A percentile compares a stretch with the other conserved stretches of the same genome.
phyloP scores from a whole-genome alignment of 2,329 filamentous ascomycete genomes.

The Pseudocercospora fuligena region DNA sequence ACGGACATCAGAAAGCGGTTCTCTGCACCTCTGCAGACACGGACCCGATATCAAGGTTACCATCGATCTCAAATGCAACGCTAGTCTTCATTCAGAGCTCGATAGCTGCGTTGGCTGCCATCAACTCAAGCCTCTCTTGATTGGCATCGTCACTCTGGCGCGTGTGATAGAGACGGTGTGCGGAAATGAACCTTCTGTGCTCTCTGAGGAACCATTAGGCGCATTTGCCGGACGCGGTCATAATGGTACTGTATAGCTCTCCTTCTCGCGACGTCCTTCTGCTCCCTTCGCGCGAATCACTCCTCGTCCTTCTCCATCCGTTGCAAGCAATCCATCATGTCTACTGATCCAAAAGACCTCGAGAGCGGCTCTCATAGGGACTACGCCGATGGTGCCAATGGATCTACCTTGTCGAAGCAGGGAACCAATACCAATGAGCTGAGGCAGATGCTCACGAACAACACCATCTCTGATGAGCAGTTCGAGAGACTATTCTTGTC shows the following conservation, averaged over 20 bases:
- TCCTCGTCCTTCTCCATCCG: neutral
- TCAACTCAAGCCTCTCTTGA: neutral
- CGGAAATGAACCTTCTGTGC: neutral
- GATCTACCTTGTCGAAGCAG: neutral
- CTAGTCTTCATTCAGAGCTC: neutral
- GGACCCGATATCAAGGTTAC: neutral
- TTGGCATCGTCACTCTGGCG: neutral
- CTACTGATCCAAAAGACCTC: neutral
- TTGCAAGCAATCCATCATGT: neutral
- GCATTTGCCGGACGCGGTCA: slow-evolving; percentile 1
- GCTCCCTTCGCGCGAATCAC: neutral
- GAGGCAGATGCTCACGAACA: slow-evolving; percentile 21
- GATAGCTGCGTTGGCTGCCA: neutral
- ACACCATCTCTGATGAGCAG: slow-evolving; percentile 33
- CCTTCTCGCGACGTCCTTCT: neutral
- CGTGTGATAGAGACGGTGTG: neutral
- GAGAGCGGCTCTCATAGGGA: slow-evolving; percentile 2
- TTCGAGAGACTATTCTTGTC: slow-evolving; percentile 34
- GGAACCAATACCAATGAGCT: neutral
- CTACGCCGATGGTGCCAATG: slow-evolving; percentile 9
- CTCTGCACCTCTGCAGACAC: neutral
- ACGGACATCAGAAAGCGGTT: neutral
- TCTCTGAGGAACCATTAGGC: neutral
- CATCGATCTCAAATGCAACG: neutral
- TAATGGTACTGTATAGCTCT: neutral